Base-by-base conservation (phyloP, 2,329 filamentous ascomycete genomes). In the Alternaria sp. region DNA sequence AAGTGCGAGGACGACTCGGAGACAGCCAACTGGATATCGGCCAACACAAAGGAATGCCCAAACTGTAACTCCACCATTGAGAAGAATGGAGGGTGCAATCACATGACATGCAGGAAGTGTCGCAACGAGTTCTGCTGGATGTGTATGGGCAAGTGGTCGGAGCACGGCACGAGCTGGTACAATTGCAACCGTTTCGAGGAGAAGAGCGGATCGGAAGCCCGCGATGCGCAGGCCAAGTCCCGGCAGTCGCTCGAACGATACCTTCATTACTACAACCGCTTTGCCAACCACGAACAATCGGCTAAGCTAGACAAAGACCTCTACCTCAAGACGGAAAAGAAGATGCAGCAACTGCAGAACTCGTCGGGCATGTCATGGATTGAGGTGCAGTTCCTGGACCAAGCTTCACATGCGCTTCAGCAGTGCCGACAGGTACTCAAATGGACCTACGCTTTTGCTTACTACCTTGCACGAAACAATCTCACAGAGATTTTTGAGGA, bases 81-180 rank as follows among this genome's bases (percentile, higher is more conserved):
- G 81, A 99, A 99, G 87, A 99, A 99, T 68, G 94, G 94, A 54
- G 94, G 94, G 4, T 97, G 94, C 83, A 97, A 97, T 81, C 94
- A 97, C 79, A 97, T 97, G 94, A 97, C 94, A 0, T 97, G 94
- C 78, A 86, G 94, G 58, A 97, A 97, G 79, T 97, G 94, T 83
- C 93, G 93, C 74, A 90, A 97, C 75, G 94, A 97, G 75, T 97
- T 99, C 75, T 99, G 95, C 82, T 99, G 95, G 95, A 98, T 99
- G 92, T 99, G 95, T 75, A 99, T 99, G 95, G 95, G 95, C 0
- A 84, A 97, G 1, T 99, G 95, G 95, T 96, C 93, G 1, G 95
- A 99, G 80, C 95, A 99, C 77, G 95, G 95, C 65, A 99, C 94
- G 4, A 97, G 93, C 81, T 99, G 95, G 95, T 99, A 99, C 84